These are phyloP conservation scores for Cenchrus fungigraminus DNA, from an alignment of 176 grass and related monocot species.

Conservation along the genomic window DNA sequence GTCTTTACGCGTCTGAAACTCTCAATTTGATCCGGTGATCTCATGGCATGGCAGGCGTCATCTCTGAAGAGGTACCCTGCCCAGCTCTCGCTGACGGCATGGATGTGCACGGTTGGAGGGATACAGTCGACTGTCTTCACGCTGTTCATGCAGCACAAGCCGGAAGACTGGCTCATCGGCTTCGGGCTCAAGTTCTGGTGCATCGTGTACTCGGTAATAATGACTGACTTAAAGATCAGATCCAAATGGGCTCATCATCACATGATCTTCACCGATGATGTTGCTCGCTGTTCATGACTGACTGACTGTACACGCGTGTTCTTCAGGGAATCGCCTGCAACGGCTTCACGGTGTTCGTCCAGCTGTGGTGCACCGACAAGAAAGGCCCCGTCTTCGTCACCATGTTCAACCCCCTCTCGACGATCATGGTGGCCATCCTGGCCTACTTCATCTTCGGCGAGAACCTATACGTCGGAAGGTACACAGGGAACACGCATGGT, in stretches of 20 bases:
- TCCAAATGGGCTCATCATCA: too few species aligned
- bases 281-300: too few species aligned
- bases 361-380: slow-evolving; percentile 87
- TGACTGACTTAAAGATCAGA: too few species aligned
- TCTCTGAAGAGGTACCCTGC: slow-evolving; percentile 86
- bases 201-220: slow-evolving; percentile 57
- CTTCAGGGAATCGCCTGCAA: slow-evolving; percentile 73
- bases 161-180: slow-evolving; percentile 67
- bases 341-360: slow-evolving; percentile 80
- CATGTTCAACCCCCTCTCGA: slow-evolving; percentile 88
- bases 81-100: slow-evolving; percentile 80
- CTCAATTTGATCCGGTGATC: too few species aligned
- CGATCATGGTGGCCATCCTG: slow-evolving; percentile 76
- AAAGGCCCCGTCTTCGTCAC: slow-evolving; percentile 96
- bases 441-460: slow-evolving; percentile 86
- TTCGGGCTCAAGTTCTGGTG: slow-evolving; percentile 86
- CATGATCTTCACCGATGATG: too few species aligned
- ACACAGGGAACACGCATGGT: not conserved
- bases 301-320: not conserved
- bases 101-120: slow-evolving; percentile 80
- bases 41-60: slow-evolving; percentile 46
- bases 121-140: slow-evolving; percentile 71
- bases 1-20: not conserved
- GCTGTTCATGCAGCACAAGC: slow-evolving; percentile 47
- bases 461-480: slow-evolving; percentile 75